A percentile compares a stretch with the other conserved stretches of the same genome.
These are phyloP conservation scores for Yamadazyma spencermartinsiae DNA, from an alignment of 1,139 yeast species.

Conservation along the genomic window DNA sequence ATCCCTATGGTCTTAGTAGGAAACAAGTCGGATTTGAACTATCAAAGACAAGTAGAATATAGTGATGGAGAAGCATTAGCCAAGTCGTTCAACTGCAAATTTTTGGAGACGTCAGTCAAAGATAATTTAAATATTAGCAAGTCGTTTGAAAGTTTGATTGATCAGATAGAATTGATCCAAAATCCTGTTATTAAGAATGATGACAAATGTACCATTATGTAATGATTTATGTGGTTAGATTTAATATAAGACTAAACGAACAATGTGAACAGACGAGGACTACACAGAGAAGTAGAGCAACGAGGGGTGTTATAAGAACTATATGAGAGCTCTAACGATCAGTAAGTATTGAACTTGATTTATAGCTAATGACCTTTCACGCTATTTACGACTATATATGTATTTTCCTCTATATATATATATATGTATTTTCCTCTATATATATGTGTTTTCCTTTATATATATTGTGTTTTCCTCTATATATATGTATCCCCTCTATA, in stretches of 20 bases:
- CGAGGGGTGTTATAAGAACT: too few species aligned
- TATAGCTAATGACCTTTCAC: too few species aligned
- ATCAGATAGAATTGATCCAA: conserved; percentile 65
- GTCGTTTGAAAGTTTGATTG: conserved; percentile 67
- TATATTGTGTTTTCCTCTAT: too few species aligned
- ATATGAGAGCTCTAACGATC: too few species aligned
- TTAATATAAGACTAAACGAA: neutral
- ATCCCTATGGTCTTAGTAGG: conserved; percentile 85
- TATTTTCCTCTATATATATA: too few species aligned
- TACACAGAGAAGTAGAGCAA: too few species aligned
- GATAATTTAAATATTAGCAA: conserved; percentile 63
- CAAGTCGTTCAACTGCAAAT: conserved; percentile 59
- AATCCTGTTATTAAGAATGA: conserved; percentile 44
- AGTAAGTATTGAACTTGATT: too few species aligned
- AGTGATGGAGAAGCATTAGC: conserved; percentile 70
- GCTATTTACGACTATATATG: too few species aligned
- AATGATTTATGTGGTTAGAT: conserved; percentile 1
- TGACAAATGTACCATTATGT: conserved; percentile 35
- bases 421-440: too few species aligned
- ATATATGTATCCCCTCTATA: too few species aligned
- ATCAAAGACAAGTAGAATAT: conserved; percentile 63
- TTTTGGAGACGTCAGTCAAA: conserved; percentile 84
- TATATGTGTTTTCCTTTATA: too few species aligned
- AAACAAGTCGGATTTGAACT: conserved; percentile 72
- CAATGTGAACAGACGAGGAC: too few species aligned